Base-by-base conservation (phyloP, 495 filamentous ascomycete species). In the Physcia stellaris region DNA sequence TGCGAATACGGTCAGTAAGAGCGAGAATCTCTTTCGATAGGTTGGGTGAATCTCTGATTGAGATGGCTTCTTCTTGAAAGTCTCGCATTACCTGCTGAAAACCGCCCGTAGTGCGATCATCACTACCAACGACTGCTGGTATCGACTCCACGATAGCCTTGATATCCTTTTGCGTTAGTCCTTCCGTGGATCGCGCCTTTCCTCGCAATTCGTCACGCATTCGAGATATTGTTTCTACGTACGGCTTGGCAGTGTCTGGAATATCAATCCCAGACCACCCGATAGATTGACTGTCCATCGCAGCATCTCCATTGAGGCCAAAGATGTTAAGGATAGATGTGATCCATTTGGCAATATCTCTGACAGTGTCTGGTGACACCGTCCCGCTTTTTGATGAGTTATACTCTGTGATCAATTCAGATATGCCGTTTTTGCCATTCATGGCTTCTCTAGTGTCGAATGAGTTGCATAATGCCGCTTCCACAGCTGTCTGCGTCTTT, bases 391-490 rank as follows among this genome's bases (percentile, higher is more conserved):
- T 76, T 11, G 54, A 52, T 38, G 70, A 69, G 58, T 92, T 88
- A 39, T 75, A 74, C 34, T 79, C 68, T 4, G 72, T 70, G 41
- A 96, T 79, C 9, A 95, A 66, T 31, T 79, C 70, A 2, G 73
- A 73, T 37, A 98, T 77, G 10, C 72, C 53, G 19, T 67, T 64
- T 80, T 96, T 84, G 10, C 72, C 53, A 19, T 67, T 64, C 80
- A 98, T 84, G 2, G 75, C 83, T 19, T 60, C 59, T 9, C 79
- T 70, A 1, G 90, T 98, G 50, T 96, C 73, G 61, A 98, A 95
- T 0, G 86, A 94, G 59, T 96, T 85, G 55, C 68, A 71, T 11
- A 98, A 67, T 0, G 79, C 78, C 10, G 65, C 59, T 40, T 84
- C 55, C 6, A 86, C 62, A 1, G 77, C 68, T 9, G 57, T 54